Evolutionary conservation across 805 yeast species (phyloP).

Genomic region (Candida coquimbonensis): DNA sequence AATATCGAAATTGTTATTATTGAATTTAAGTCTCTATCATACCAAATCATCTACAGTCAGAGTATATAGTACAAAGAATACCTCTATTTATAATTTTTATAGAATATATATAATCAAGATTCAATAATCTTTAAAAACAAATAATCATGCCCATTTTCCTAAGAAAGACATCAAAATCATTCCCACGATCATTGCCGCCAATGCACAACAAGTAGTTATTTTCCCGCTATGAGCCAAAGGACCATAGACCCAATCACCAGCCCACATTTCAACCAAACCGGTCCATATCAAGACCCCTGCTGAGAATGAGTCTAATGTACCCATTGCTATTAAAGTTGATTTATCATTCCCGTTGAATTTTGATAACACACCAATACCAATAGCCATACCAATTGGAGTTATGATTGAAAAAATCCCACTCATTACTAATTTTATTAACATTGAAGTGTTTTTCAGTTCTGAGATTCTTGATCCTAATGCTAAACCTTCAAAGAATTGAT

Average conservation of each 20-base stretch:
- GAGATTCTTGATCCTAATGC: slow-evolving; percentile 78
- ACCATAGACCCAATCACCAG: slow-evolving; percentile 55
- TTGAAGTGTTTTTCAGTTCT: slow-evolving; percentile 27
- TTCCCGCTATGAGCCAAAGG: slow-evolving; percentile 48
- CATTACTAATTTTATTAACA: slow-evolving; percentile 44
- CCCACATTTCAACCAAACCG: slow-evolving; percentile 70
- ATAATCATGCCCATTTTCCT: slow-evolving; percentile 54
- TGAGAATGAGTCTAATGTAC: slow-evolving; percentile 64
- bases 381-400: slow-evolving; percentile 70
- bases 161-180: slow-evolving; percentile 66
- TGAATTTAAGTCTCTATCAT: too few species aligned
- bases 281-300: slow-evolving; percentile 73
- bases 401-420: slow-evolving; percentile 45
- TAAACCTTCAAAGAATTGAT: slow-evolving; percentile 77
- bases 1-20: too few species aligned
- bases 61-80: too few species aligned
- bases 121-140: too few species aligned
- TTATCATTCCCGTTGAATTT: slow-evolving; percentile 51
- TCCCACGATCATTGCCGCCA: slow-evolving; percentile 47
- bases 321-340: slow-evolving; percentile 54
- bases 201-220: slow-evolving; percentile 37
- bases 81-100: too few species aligned
- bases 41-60: too few species aligned
- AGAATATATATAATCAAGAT: too few species aligned
- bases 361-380: slow-evolving; percentile 66